Conservation (phyloP, 371 early-diverging fungal species). For the Gilbertella persicaria region DNA sequence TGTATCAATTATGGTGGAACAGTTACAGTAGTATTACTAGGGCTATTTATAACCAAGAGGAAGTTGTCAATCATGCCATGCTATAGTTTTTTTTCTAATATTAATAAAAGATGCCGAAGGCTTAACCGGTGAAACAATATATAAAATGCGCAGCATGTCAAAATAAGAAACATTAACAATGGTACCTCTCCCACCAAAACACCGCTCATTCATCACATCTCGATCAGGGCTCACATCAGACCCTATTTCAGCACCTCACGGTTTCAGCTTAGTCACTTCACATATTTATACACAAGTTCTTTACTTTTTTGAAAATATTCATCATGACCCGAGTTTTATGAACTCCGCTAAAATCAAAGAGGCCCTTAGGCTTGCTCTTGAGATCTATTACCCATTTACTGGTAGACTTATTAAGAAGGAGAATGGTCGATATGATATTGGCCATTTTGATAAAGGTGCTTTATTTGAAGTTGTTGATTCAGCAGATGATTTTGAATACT, state of each 20-base stretch:
- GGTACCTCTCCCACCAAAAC: conserved; percentile 18
- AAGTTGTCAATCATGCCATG: not conserved
- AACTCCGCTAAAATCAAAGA: conserved; percentile 3
- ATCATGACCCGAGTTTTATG: conserved; percentile 12
- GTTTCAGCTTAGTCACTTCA: conserved; percentile 16
- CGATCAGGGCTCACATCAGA: not conserved
- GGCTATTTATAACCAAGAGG: not conserved
- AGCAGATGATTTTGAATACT: conserved; percentile 12
- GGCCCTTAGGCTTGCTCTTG: conserved; percentile 1
- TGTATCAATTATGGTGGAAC: conserved; percentile 40
- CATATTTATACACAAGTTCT: conserved; percentile 9
- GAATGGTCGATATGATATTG: conserved; percentile 15
- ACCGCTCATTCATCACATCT: conserved; percentile 9
- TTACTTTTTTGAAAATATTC: conserved; percentile 12
- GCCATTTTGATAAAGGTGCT: conserved; percentile 17
- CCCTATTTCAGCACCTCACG: conserved; percentile 13
- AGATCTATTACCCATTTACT: conserved; percentile 11
- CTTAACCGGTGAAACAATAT: not conserved
- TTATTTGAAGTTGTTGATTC: conserved; percentile 17
- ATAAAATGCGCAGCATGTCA: not conserved
- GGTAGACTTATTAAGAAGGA: conserved; percentile 10
- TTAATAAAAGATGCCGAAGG: not conserved
- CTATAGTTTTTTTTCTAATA: not conserved
- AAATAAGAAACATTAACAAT: not conserved
- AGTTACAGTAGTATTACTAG: conserved; percentile 5